Conservation (phyloP, 2,329 filamentous ascomycete species). For the Hypoxylon sp. region DNA sequence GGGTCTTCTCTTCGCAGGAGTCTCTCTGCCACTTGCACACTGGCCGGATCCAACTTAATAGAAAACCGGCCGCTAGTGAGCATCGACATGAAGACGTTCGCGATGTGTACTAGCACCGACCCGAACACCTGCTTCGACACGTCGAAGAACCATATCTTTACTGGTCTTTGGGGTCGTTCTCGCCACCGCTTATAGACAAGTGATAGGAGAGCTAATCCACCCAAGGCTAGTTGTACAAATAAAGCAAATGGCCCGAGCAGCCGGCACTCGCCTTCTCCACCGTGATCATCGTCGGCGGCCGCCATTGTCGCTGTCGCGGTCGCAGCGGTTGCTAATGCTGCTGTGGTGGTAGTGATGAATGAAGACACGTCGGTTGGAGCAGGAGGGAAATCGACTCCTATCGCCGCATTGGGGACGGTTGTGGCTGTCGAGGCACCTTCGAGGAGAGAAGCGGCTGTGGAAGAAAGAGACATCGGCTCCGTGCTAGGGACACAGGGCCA, state of each 20-base stretch:
- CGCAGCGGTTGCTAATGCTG: slow-evolving; percentile 43
- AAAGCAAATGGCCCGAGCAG: slow-evolving; percentile 92
- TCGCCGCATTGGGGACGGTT: slow-evolving; percentile 39
- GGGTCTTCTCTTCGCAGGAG: slow-evolving; percentile 59
- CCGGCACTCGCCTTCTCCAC: slow-evolving; percentile 80
- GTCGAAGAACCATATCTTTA: slow-evolving; percentile 99
- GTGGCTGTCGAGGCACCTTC: slow-evolving; percentile 42
- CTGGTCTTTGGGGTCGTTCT: slow-evolving; percentile 88
- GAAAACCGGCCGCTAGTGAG: slow-evolving; percentile 88
- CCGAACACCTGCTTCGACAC: slow-evolving; percentile 97
- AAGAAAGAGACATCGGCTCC: slow-evolving; percentile 47
- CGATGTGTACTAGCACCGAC: slow-evolving; percentile 88
- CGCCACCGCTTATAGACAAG: slow-evolving; percentile 94
- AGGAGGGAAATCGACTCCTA: slow-evolving; percentile 43
- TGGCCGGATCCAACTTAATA: slow-evolving; percentile 67
- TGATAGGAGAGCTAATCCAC: slow-evolving; percentile 82
- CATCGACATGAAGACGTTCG: slow-evolving; percentile 97
- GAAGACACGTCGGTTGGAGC: slow-evolving; percentile 41
- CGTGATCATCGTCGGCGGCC: slow-evolving; percentile 51
- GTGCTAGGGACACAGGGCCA: slow-evolving; percentile 25
- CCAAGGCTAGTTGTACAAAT: slow-evolving; percentile 88
- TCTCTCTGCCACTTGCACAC: slow-evolving; percentile 54
- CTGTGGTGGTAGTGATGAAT: slow-evolving; percentile 43
- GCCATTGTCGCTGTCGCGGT: slow-evolving; percentile 41
- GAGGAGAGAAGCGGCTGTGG: slow-evolving; percentile 36